These are phyloP conservation scores for Globisporangium carolinianum DNA, from an alignment of 352 stramenopile species.

Conservation along the genomic window DNA sequence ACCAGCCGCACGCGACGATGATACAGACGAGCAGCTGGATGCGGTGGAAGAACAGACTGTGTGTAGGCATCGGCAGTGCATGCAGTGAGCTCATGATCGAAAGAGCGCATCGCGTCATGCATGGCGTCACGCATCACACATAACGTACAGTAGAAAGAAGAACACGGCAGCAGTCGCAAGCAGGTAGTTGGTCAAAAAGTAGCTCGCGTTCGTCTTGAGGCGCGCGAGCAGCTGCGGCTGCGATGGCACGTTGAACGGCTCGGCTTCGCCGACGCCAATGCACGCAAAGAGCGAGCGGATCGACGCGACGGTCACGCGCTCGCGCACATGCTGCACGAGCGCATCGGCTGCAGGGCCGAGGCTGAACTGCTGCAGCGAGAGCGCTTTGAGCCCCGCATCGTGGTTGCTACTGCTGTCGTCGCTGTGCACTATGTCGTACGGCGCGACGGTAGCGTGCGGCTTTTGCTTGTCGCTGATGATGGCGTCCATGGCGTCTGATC, in stretches of 20 bases:
- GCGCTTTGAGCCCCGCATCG: slow-evolving; percentile 7
- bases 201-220: slow-evolving; percentile 65
- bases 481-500: slow-evolving; percentile 9
- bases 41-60: slow-evolving; percentile 62
- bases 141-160: slow-evolving; percentile 6
- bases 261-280: slow-evolving; percentile 49
- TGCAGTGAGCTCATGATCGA: too few relatives aligned
- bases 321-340: slow-evolving; percentile 31
- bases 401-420: neutral
- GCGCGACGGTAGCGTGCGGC: neutral
- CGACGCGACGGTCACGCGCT: slow-evolving; percentile 34
- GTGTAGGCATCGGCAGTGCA: neutral
- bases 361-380: slow-evolving; percentile 16
- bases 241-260: slow-evolving; percentile 50
- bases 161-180: slow-evolving; percentile 15
- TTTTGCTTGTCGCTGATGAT: slow-evolving; percentile 12
- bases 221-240: slow-evolving; percentile 37
- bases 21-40: slow-evolving; percentile 63
- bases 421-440: slow-evolving; percentile 1
- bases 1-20: slow-evolving; percentile 52
- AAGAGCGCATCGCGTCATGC: neutral
- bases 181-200: slow-evolving; percentile 75
- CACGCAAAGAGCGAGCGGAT: slow-evolving; percentile 60
- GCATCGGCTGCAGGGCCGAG: slow-evolving; percentile 22
- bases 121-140: neutral